Base-by-base conservation (phyloP, 306 rosid species). In the Quercus agrifolia region DNA sequence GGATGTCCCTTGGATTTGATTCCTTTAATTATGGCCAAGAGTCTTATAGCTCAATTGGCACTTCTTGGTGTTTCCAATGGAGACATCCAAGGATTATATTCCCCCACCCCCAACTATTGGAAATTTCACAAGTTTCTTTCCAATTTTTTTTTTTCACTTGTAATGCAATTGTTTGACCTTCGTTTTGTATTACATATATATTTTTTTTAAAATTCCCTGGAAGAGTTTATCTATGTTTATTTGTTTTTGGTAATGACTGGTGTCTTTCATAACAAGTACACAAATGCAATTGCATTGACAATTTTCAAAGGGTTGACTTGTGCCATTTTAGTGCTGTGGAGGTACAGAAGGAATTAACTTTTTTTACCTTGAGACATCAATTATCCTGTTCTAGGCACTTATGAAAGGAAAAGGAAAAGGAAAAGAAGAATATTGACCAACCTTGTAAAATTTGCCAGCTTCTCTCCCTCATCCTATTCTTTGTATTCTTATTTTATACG, bases 321-420 rank as follows among this genome's bases (percentile, higher is more conserved):
- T 66, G 27, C 74, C 20, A 64, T 49, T 28, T 19, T 71, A 67
- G 46, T 20, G 74, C 31, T 23, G 20, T 52, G 52, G 71, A 49
- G 38, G 2, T 74, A 81, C 38, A 73, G 31, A 73, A 73, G 80
- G 68, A 73, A 46, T 68, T 74, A 20, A 27, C 74, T 49, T 72
- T 31, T 63, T 70, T n/a, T 64, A 46, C 38, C 70, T 19, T 54
- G 21, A 19, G 54, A 66, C 78, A 46, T 31, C 19, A 35, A 15
- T 33, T 28, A 7, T 79, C 70, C 18, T 20, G 74, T 30, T 77
- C 78, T 56, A 68, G 58, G 25, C 74, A 70, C 57, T 62, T 62
- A 70, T 66, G 67, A 35, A 27, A 21, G 67, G 52, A 51, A 35
- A 15, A 21, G 67, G 52, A 51, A 35, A 15, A 44, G 25, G 66